A percentile compares a stretch with the other conserved stretches of the same genome.
Evolutionary conservation across 208 protist species (phyloP).

Genomic region (Wallacemonas sp.): DNA sequence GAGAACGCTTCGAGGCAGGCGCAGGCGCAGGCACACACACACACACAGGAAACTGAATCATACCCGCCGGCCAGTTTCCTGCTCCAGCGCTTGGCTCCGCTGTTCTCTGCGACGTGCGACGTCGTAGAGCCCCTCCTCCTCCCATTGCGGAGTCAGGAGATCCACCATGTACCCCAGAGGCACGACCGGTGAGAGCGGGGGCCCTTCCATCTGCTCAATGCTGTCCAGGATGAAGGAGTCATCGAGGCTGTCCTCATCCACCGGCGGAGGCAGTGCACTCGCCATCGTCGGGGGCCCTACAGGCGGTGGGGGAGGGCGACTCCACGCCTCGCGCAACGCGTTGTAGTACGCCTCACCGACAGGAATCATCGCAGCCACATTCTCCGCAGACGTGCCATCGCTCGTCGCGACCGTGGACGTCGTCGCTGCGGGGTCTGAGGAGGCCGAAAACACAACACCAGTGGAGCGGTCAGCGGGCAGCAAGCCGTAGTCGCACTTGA

Average conservation of each 20-base stretch:
- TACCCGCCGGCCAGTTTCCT: background rate
- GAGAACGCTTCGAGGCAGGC: no score
- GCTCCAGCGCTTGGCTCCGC: conserved; percentile 11
- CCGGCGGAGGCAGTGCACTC: conserved; percentile 21
- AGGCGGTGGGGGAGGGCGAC: conserved; percentile 12
- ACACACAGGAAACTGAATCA: no score
- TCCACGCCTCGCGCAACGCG: conserved; percentile 47
- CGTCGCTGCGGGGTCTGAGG: background rate
- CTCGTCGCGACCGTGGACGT: background rate
- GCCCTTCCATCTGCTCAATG: conserved; percentile 30
- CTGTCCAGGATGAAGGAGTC: conserved; percentile 44
- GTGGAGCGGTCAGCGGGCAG: conserved; percentile 9
- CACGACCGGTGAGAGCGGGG: conserved; percentile 45
- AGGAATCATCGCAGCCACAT: conserved; percentile 22
- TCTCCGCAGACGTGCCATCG: background rate
- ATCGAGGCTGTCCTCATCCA: conserved; percentile 39
- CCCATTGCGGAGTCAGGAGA: conserved; percentile 70
- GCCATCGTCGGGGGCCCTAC: conserved; percentile 2
- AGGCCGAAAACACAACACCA: background rate
- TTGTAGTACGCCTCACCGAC: conserved; percentile 57
- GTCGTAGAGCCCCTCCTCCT: conserved; percentile 56
- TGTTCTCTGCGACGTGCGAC: conserved; percentile 22
- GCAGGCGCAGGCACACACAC: no score
- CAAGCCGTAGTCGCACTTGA: background rate
- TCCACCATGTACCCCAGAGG: conserved; percentile 73